Conservation (phyloP, 495 filamentous ascomycete genomes). For the Oleoguttula mirabilis region DNA sequence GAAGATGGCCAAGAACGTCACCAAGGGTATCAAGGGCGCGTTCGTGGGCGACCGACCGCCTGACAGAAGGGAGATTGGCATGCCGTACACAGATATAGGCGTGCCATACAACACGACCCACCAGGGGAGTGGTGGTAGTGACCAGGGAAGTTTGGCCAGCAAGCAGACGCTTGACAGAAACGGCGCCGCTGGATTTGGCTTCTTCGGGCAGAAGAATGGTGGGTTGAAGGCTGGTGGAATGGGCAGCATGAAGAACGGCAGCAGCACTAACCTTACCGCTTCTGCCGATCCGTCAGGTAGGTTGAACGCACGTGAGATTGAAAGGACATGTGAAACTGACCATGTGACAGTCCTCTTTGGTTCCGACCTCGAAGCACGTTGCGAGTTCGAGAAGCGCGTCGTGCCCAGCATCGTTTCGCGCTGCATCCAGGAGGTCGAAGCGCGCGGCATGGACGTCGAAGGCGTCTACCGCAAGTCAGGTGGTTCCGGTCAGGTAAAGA, state of each 20-base stretch:
- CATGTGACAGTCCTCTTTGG: constrained; percentile 60
- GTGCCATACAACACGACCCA: constrained; percentile 32
- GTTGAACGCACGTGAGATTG: not conserved
- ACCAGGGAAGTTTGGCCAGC: constrained; percentile 14
- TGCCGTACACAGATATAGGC: constrained; percentile 43
- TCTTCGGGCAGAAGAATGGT: constrained; percentile 48
- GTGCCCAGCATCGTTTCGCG: constrained; percentile 84
- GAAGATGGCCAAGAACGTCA: constrained; percentile 82
- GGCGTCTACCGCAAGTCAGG: constrained; percentile 98
- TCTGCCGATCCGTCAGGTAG: constrained; percentile 17
- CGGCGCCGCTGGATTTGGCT: constrained; percentile 44
- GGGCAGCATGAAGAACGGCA: constrained; percentile 45
- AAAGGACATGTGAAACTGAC: constrained; percentile 10
- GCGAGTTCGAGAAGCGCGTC: constrained; percentile 77
- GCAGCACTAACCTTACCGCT: constrained; percentile 22
- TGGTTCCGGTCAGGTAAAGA: constrained; percentile 73
- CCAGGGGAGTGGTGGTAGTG: constrained; percentile 9
- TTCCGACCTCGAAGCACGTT: constrained; percentile 72
- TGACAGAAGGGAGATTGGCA: constrained; percentile 39
- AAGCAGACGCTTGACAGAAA: constrained; percentile 6
- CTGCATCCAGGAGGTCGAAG: constrained; percentile 95
- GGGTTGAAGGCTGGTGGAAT: constrained; percentile 32
- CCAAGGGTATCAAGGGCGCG: constrained; percentile 81
- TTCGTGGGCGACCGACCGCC: constrained; percentile 46
- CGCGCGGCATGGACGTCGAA: constrained; percentile 94